Evolutionary conservation across 805 yeast genomes (phyloP).

Genomic region (Saturnispora besseyi): DNA sequence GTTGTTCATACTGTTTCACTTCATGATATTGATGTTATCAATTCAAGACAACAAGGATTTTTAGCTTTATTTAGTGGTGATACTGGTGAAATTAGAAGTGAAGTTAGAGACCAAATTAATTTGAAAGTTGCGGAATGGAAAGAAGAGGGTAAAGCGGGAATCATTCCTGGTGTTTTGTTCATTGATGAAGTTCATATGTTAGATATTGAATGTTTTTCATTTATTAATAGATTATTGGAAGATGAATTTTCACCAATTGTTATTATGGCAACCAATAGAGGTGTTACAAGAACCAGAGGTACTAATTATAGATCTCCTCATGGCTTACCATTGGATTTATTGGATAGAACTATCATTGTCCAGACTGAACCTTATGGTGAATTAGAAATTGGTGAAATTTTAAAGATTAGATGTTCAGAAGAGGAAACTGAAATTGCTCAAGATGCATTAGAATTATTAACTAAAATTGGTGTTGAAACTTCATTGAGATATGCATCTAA

Average conservation of each 20-base stretch:
- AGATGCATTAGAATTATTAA: constrained; percentile 68
- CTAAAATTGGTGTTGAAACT: constrained; percentile 63
- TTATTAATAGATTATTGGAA: constrained; percentile 88
- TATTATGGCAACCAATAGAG: constrained; percentile 92
- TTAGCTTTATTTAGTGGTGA: constrained; percentile 52
- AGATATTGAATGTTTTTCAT: constrained; percentile 93
- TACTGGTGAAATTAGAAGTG: constrained; percentile 88
- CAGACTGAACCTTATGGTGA: constrained; percentile 83
- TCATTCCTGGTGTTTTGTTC: constrained; percentile 94
- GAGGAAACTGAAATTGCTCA: constrained; percentile 60
- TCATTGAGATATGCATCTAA: constrained; percentile 90
- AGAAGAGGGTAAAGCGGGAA: constrained; percentile 96
- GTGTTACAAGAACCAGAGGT: constrained; percentile 86
- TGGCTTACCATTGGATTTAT: constrained; percentile 91
- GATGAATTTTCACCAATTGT: constrained; percentile 89
- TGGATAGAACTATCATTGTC: constrained; percentile 85
- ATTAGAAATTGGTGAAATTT: constrained; percentile 74
- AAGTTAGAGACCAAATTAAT: constrained; percentile 55
- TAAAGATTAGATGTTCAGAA: constrained; percentile 70
- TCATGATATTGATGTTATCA: constrained; percentile 94
- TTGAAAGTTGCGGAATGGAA: constrained; percentile 87
- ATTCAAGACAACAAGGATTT: constrained; percentile 84
- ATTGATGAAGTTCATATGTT: constrained; percentile 98
- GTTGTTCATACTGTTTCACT: constrained; percentile 95
- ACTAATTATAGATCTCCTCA: constrained; percentile 88